A percentile compares a stretch with the other conserved stretches of the same genome.
Conservation (phyloP, 768 basidiomycete species). For the Lanmaoa pseudosensibilis region DNA sequence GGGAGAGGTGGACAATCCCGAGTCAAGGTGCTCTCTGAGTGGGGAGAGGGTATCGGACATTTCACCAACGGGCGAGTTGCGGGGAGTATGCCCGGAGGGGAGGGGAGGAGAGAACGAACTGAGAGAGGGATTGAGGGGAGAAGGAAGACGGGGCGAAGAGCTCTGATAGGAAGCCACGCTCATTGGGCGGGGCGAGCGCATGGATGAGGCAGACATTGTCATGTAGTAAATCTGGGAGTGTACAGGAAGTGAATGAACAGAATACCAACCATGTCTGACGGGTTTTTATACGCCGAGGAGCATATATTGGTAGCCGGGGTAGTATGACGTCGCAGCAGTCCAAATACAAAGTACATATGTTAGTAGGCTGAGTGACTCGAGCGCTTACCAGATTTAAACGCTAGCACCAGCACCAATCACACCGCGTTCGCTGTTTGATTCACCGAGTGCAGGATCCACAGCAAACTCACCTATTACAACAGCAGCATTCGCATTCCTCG, state of each 20-base stretch:
- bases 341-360: slow-evolving; percentile 8
- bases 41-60: slow-evolving; percentile 18
- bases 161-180: slow-evolving; percentile 9
- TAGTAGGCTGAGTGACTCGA: neutral
- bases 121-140: slow-evolving; percentile 25
- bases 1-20: slow-evolving; percentile 1
- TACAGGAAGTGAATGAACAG: neutral
- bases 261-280: slow-evolving; percentile 4
- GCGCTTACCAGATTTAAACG: neutral
- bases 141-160: slow-evolving; percentile 21
- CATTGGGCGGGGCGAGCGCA: slow-evolving; percentile 14
- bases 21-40: slow-evolving; percentile 17
- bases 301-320: neutral
- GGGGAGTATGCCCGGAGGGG: neutral
- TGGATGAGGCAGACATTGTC: slow-evolving; percentile 7
- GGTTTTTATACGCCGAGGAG: slow-evolving; percentile 17
- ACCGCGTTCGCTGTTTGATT: neutral
- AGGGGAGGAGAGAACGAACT: slow-evolving; percentile 5
- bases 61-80: slow-evolving; percentile 12
- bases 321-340: slow-evolving; percentile 15
- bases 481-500: neutral
- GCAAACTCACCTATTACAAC: neutral
- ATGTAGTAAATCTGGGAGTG: neutral
- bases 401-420: neutral
- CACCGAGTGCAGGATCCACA: neutral